phyloP scores from a whole-genome alignment of 78 protist species.

The Monocercomonoides exilis region DNA sequence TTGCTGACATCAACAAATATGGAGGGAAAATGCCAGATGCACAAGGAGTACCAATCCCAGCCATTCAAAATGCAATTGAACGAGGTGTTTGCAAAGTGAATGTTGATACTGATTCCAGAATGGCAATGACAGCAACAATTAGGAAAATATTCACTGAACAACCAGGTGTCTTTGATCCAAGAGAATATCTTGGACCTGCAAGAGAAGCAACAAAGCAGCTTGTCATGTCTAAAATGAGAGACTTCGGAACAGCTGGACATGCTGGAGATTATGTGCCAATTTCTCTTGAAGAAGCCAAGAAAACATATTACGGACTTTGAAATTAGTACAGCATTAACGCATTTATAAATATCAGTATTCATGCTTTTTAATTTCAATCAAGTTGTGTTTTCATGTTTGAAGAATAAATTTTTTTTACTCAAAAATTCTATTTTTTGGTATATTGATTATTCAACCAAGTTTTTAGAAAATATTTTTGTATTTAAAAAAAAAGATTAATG shows the following conservation, averaged over 20 bases:
- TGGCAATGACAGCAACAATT: slow-evolving; percentile 27
- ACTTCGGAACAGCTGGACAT: slow-evolving; percentile 29
- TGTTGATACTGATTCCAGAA: slow-evolving; percentile 37
- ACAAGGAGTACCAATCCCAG: slow-evolving; percentile 13
- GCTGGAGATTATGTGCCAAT: slow-evolving; percentile 18
- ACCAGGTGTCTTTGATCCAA: slow-evolving; percentile 32
- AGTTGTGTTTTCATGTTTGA: too few species aligned
- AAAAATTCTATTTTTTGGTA: too few species aligned
- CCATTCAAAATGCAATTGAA: background rate
- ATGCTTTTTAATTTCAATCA: too few species aligned
- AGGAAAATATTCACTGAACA: slow-evolving; percentile 20
- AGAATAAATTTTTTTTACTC: too few species aligned
- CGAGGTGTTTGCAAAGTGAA: slow-evolving; percentile 34
- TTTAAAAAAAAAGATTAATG: too few species aligned
- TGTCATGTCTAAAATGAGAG: slow-evolving; percentile 14
- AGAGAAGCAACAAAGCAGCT: slow-evolving; percentile 13
- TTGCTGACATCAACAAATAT: slow-evolving; percentile 2
- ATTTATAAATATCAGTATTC: too few species aligned
- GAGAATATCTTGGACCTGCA: slow-evolving; percentile 32
- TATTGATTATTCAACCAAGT: too few species aligned
- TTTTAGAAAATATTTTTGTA: too few species aligned
- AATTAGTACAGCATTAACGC: too few species aligned
- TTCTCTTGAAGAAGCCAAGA: slow-evolving; percentile 28
- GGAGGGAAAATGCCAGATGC: slow-evolving; percentile 38
- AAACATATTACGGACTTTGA: background rate